These are phyloP conservation scores for Hortiboletus campestris DNA, from an alignment of 768 basidiomycete genomes.

Conservation along the genomic window DNA sequence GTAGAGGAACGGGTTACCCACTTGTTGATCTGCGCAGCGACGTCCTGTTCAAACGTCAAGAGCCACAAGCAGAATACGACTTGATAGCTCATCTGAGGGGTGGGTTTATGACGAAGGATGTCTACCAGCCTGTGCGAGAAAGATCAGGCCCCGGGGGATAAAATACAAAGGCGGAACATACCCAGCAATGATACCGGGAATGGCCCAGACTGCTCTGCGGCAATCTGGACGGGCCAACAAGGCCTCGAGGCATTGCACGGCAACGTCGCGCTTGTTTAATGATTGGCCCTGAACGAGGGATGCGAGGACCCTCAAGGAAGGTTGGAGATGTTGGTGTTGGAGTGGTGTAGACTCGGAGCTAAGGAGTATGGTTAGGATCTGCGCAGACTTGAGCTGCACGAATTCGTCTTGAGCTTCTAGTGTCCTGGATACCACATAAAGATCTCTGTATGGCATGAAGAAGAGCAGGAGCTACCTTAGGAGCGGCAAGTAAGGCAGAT, in stretches of 20 bases:
- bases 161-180: constrained; percentile 25
- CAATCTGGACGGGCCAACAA: constrained; percentile 79
- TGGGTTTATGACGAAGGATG: constrained; percentile 74
- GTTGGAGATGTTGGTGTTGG: constrained; percentile 51
- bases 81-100: constrained; percentile 95
- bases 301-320: constrained; percentile 60
- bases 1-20: constrained; percentile 34
- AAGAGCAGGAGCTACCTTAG: constrained; percentile 50
- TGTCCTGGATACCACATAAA: constrained; percentile 45
- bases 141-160: background rate
- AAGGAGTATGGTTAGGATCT: constrained; percentile 84
- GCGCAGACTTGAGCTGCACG: constrained; percentile 85
- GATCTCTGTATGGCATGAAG: background rate
- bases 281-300: constrained; percentile 58
- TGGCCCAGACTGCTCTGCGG: constrained; percentile 77
- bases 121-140: constrained; percentile 66
- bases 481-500: constrained; percentile 78
- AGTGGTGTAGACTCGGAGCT: constrained; percentile 53
- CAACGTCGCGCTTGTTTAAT: constrained; percentile 77
- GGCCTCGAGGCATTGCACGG: constrained; percentile 88
- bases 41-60: constrained; percentile 82
- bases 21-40: constrained; percentile 88
- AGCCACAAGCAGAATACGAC: constrained; percentile 92
- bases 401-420: constrained; percentile 91
- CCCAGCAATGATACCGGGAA: constrained; percentile 68